Percentiles rank a stretch among this genome's conserved stretches.
Evolutionary conservation across 2,329 filamentous ascomycete genomes (phyloP).

Genomic region (Colletotrichum acutatum): DNA sequence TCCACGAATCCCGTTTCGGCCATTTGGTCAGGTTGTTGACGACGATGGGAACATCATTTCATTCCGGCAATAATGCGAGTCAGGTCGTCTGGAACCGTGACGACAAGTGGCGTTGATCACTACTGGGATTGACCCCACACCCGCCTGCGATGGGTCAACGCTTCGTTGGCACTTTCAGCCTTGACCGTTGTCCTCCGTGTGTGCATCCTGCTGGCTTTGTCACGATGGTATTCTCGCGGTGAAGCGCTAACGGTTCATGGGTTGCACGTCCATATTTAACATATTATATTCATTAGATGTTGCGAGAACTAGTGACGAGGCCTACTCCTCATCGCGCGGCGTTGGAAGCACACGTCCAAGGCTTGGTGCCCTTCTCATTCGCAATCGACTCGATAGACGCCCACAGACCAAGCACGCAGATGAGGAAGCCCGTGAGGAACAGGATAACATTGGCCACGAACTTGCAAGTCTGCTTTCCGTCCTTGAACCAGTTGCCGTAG

Average conservation of each 20-base stretch:
- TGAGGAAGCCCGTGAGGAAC: slow-evolving; percentile 46
- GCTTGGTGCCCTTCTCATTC: slow-evolving; percentile 42
- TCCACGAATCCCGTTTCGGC: not conserved
- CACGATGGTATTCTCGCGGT: not conserved
- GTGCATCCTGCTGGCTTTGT: too few relatives aligned
- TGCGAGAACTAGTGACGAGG: not conserved
- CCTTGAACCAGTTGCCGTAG: slow-evolving; percentile 51
- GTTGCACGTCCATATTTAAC: not conserved
- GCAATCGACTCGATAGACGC: slow-evolving; percentile 50
- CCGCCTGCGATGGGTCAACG: not conserved
- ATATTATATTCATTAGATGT: slow-evolving; percentile 3
- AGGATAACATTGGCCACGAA: slow-evolving; percentile 47
- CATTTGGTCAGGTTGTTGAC: not conserved
- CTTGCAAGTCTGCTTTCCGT: slow-evolving; percentile 44
- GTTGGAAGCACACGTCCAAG: slow-evolving; percentile 50
- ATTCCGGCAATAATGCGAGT: not conserved
- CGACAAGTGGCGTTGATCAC: not conserved
- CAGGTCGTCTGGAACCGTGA: not conserved
- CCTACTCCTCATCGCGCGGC: slow-evolving; percentile 25
- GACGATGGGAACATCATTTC: not conserved
- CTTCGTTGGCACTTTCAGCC: not conserved
- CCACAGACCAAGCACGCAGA: slow-evolving; percentile 53
- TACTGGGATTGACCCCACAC: not conserved
- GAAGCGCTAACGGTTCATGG: not conserved
- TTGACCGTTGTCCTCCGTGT: too few relatives aligned